Evolutionary conservation across 495 filamentous ascomycete genomes (phyloP), one percentile per base, ranked within the genome.

Genomic region (Trichoderma gamsii): DNA sequence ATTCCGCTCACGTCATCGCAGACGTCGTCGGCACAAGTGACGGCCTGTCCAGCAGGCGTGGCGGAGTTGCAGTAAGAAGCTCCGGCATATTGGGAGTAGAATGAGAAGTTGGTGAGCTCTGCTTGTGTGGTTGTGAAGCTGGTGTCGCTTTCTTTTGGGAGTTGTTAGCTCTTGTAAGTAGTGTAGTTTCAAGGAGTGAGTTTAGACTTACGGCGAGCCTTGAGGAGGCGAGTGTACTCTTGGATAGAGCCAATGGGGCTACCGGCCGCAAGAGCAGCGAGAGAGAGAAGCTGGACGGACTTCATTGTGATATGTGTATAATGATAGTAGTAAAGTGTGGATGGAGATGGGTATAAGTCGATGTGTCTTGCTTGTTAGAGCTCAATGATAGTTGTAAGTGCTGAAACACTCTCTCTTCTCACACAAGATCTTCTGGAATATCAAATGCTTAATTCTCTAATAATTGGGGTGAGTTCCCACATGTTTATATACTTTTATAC

Each of bases 21-120:
- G 67, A 80, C 82, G 56, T 76, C 69, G n/a, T 76, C 79, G 8
- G 76, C 68, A 75, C 92, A 96, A 15, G 80, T 81, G 23, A 93
- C 68, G 15, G 77, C 77, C 25, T 78, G 71, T n/a, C 82, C 83
- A 7, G 83, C 75, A 8, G 70, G 49, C 56, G 82, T 81, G 66
- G 88, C 80, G 64, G 71, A 79, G 44, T 84, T 79, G 75, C 91
- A 95, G 75, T 91, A 92, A 6, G 87, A 78, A 0, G 90, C 88
- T 0, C 82, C 88, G 1, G 90, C 79, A 75, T 88, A 94, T 73
- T 94, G 85, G 18, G 88, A 84, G 73, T 84, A 90, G 69, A 92
- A 79, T 4, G 81, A 76, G 61, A 94, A 77, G 51, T 83, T 79
- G 27, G 74, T 63, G n/a, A 88, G 73, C 41, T 83, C 74, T 1